phyloP scores from a whole-genome alignment of 192 early-diverging fungal species.

The Chytriomyces sp. region DNA sequence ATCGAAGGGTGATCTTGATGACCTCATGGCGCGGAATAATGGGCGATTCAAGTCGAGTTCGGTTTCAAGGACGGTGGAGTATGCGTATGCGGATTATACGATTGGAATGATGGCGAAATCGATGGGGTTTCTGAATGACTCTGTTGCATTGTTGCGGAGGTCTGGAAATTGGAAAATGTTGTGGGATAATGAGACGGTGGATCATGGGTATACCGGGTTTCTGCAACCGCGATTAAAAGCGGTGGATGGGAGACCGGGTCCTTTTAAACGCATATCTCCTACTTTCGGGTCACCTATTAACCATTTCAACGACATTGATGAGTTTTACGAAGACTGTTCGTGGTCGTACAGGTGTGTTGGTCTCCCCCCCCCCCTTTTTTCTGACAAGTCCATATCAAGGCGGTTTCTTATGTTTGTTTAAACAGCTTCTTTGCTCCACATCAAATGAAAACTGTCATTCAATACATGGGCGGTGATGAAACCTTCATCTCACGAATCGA shows the following conservation, averaged over 20 bases:
- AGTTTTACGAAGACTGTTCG: constrained; percentile 45
- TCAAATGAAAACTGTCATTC: constrained; percentile 32
- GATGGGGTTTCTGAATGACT: background rate
- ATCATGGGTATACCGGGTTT: constrained; percentile 34
- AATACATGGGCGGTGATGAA: constrained; percentile 36
- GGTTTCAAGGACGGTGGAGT: constrained; percentile 41
- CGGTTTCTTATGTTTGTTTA: too few relatives aligned
- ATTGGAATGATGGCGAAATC: constrained; percentile 28
- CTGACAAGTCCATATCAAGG: too few relatives aligned
- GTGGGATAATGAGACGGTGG: constrained; percentile 35
- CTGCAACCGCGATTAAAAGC: constrained; percentile 22
- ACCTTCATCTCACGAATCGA: constrained; percentile 36
- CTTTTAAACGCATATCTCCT: background rate
- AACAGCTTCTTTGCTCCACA: constrained; percentile 45
- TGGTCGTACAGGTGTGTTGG: constrained; percentile 35
- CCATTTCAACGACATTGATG: constrained; percentile 4
- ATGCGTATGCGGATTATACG: constrained; percentile 43
- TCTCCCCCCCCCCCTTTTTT: too few relatives aligned
- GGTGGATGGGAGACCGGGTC: background rate
- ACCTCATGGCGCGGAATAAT: background rate
- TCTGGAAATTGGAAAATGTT: constrained; percentile 43
- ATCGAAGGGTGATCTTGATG: background rate
- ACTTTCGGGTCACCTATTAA: background rate
- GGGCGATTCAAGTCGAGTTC: constrained; percentile 3
- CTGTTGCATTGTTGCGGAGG: background rate